These are phyloP conservation scores for Ascochyta viciae-villosae DNA, from an alignment of 2,329 filamentous ascomycete genomes.

Conservation along the genomic window DNA sequence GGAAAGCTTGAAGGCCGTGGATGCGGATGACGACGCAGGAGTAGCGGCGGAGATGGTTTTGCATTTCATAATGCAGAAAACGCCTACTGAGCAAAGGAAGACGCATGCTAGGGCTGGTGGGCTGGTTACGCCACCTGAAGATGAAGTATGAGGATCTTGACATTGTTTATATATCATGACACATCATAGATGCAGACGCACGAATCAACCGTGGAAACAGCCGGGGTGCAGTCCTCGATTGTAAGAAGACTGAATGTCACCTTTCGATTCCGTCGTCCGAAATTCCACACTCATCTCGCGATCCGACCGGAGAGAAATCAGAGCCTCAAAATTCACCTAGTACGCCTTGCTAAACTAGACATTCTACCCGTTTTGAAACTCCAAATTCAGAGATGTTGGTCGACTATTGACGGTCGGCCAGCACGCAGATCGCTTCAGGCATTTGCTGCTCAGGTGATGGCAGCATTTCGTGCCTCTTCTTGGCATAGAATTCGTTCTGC, in stretches of 20 bases:
- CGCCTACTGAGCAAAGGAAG: background rate
- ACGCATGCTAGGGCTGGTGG: slow-evolving; percentile 18
- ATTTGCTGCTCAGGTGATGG: background rate
- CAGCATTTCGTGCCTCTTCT: background rate
- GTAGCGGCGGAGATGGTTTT: slow-evolving; percentile 42
- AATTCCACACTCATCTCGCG: too few species aligned
- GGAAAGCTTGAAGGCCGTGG: slow-evolving; percentile 26
- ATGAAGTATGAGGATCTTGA: slow-evolving; percentile 3
- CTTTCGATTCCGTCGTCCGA: background rate
- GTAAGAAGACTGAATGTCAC: background rate
- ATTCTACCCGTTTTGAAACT: background rate
- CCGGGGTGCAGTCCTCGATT: background rate
- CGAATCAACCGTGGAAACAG: background rate
- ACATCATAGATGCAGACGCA: background rate
- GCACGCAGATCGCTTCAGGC: background rate
- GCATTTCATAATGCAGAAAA: slow-evolving; percentile 38
- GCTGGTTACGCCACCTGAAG: slow-evolving; percentile 29
- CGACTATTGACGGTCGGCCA: background rate
- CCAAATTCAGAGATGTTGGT: background rate
- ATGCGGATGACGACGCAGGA: slow-evolving; percentile 40
- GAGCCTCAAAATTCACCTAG: background rate
- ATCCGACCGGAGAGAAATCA: background rate
- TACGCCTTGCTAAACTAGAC: background rate
- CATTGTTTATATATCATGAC: background rate
- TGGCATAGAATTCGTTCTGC: background rate